Percentiles rank a stretch among this genome's conserved stretches.
phyloP scores from a whole-genome alignment of 2,329 filamentous ascomycete genomes.

The Conoideocrella luteorostrata region DNA sequence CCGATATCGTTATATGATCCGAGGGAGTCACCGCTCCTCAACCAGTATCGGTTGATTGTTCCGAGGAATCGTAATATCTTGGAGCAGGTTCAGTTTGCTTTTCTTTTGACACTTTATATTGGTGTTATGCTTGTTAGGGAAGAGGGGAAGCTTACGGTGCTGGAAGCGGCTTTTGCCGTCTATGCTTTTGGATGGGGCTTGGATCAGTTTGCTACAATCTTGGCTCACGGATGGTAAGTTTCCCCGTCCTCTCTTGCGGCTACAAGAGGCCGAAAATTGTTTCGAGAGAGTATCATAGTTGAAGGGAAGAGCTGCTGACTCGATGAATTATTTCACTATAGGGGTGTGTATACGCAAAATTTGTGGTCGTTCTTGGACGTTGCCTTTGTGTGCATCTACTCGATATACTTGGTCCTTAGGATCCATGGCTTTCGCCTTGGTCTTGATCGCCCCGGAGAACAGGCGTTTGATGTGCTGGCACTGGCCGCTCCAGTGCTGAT shows the following conservation, averaged over 20 bases:
- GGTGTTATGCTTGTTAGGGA: constrained; percentile 65
- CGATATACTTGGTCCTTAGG: constrained; percentile 60
- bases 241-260: too few relatives aligned
- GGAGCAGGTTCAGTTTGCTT: constrained; percentile 66
- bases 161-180: constrained; percentile 63
- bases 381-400: constrained; percentile 67
- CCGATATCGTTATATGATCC: constrained; percentile 79
- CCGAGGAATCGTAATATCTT: constrained; percentile 70
- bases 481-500: constrained; percentile 73
- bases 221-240: constrained; percentile 61
- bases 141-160: constrained; percentile 44
- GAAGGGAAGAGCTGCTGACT: too few relatives aligned
- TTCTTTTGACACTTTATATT: constrained; percentile 64
- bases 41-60: constrained; percentile 80
- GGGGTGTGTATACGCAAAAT: constrained; percentile 82
- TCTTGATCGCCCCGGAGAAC: constrained; percentile 46
- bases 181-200: constrained; percentile 75
- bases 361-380: constrained; percentile 85
- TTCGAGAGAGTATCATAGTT: neutral
- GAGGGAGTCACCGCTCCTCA: constrained; percentile 65
- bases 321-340: constrained; percentile 16
- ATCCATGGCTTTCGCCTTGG: constrained; percentile 54
- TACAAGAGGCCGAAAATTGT: too few relatives aligned
- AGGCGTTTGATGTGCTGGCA: constrained; percentile 72
- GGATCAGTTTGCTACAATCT: constrained; percentile 69